These are phyloP conservation scores for Melampsora americana DNA, from an alignment of 1,284 basidiomycete species.

Conservation along the genomic window DNA sequence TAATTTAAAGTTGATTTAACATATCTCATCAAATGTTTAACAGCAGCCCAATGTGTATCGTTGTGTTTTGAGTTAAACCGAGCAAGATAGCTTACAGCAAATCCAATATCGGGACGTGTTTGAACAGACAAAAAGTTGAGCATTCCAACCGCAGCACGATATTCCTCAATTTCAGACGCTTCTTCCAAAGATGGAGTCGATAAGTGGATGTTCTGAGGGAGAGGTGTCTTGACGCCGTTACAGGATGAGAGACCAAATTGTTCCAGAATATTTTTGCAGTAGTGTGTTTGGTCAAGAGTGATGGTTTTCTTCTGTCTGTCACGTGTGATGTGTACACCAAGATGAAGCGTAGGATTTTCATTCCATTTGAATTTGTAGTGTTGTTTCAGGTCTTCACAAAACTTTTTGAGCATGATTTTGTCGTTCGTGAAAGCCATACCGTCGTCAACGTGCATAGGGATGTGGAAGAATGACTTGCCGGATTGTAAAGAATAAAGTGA, in stretches of 20 bases:
- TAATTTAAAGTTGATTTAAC: background rate
- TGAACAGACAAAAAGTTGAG: background rate
- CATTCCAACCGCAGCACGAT: background rate
- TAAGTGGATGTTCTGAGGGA: too few species aligned
- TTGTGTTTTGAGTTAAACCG: too few species aligned
- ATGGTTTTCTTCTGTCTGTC: background rate
- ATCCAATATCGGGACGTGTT: background rate
- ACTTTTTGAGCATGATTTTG: background rate
- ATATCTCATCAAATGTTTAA: background rate
- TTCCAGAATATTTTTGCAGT: background rate
- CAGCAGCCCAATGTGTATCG: too few species aligned
- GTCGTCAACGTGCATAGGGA: conserved; percentile 16
- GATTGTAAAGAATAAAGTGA: background rate
- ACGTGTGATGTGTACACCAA: background rate
- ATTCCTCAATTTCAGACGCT: background rate
- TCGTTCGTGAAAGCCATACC: background rate
- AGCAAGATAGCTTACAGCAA: too few species aligned
- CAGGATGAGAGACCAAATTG: background rate
- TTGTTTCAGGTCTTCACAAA: background rate
- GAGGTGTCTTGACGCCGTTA: background rate
- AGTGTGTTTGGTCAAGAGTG: background rate
- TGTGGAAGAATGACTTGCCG: background rate
- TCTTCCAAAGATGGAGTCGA: too few species aligned
- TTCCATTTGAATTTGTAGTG: too few species aligned
- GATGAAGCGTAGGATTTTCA: conserved; percentile 15